Percentiles rank a stretch among this genome's conserved stretches.
Evolutionary conservation across 345 rosid species (phyloP).

Genomic region (Heritiera littoralis): DNA sequence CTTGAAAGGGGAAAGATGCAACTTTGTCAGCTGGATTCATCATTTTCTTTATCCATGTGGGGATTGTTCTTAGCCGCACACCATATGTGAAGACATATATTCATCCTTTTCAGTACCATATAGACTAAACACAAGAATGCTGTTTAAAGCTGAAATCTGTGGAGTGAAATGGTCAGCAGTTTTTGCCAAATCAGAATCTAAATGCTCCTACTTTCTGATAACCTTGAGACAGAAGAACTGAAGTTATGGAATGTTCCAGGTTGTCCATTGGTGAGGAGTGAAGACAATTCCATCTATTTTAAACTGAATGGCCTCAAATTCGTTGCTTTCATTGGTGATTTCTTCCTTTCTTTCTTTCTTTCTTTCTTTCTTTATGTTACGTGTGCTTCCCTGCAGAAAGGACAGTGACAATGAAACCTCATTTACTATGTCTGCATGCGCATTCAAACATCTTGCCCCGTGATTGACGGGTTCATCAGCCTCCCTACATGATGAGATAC

Average conservation of each 20-base stretch:
- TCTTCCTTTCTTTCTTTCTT: not conserved
- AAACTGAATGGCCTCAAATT: not conserved
- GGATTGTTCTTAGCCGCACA: constrained; percentile 23
- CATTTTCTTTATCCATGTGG: constrained; percentile 13
- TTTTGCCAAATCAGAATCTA: constrained; percentile 16
- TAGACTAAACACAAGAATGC: no score
- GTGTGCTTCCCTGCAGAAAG: constrained; percentile 1
- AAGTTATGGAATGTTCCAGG: constrained; percentile 16
- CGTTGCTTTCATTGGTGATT: constrained; percentile 2
- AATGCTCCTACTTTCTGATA: constrained; percentile 17
- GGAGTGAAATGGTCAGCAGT: not conserved
- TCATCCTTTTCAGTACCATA: no score
- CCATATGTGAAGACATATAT: not conserved
- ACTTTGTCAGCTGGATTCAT: constrained; percentile 21
- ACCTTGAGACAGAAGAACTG: not conserved
- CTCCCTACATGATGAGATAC: not conserved
- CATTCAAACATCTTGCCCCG: constrained; percentile 19
- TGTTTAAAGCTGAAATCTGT: not conserved
- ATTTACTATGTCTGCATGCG: constrained; percentile 26
- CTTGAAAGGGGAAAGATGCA: constrained; percentile 18
- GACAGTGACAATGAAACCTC: constrained; percentile 20
- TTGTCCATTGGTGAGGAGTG: constrained; percentile 14
- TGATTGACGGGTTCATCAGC: constrained; percentile 23
- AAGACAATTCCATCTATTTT: not conserved
- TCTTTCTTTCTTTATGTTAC: constrained; percentile 1